A percentile compares a stretch with the other conserved stretches of the same genome.
phyloP scores from a whole-genome alignment of 176 grass and related monocot genomes.

The Aegilops sharonensis region DNA sequence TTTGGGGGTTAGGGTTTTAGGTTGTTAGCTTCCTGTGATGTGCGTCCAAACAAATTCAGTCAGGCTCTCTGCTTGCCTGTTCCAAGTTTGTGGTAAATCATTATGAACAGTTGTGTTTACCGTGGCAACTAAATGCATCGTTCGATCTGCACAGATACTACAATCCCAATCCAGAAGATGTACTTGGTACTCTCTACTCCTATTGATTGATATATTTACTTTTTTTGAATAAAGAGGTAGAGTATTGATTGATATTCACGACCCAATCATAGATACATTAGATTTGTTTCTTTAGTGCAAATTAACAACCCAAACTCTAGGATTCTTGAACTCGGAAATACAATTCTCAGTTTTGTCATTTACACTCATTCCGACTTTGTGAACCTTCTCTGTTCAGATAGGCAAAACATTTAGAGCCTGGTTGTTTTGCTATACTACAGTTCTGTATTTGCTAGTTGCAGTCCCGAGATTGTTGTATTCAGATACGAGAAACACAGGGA shows the following conservation, averaged over 20 bases:
- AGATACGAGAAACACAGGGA: neutral
- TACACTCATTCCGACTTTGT: neutral
- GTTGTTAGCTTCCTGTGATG: neutral
- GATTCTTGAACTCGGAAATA: neutral
- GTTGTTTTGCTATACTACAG: neutral
- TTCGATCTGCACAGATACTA: neutral
- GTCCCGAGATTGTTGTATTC: neutral
- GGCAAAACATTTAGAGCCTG: no score
- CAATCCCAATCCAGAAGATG: neutral
- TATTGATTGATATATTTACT: neutral
- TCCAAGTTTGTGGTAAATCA: neutral
- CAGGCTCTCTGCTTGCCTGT: neutral
- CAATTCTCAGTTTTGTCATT: neutral
- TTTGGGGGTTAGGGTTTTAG: neutral
- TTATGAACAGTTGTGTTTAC: neutral
- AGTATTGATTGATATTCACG: neutral
- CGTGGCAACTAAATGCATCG: neutral
- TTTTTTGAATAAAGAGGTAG: no score
- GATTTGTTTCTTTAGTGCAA: neutral
- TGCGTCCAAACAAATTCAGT: neutral
- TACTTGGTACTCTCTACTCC: neutral
- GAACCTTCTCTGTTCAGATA: neutral
- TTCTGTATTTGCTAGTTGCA: neutral
- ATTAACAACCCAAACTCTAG: no score
- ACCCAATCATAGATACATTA: neutral